These are phyloP conservation scores for Bipolaris sorokiniana DNA, from an alignment of 2,329 filamentous ascomycete species.

Conservation along the genomic window DNA sequence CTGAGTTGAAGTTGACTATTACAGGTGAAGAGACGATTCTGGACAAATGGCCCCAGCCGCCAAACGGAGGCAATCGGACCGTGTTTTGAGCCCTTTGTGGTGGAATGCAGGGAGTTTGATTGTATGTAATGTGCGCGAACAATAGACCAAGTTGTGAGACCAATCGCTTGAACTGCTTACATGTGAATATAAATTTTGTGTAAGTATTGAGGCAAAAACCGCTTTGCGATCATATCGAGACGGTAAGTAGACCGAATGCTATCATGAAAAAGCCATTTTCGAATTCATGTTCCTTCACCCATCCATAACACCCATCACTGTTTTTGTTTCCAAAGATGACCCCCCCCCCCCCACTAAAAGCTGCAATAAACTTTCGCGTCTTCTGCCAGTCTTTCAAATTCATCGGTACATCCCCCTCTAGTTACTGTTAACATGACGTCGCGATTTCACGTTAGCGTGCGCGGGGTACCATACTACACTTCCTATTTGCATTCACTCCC, in stretches of 20 bases:
- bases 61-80: neutral
- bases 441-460: neutral
- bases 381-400: neutral
- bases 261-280: too few relatives aligned
- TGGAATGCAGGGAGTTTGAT: neutral
- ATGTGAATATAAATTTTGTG: too few relatives aligned
- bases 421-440: neutral
- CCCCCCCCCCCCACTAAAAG: too few relatives aligned
- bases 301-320: too few relatives aligned
- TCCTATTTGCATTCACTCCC: neutral
- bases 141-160: too few relatives aligned
- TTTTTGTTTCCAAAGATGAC: too few relatives aligned
- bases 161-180: too few relatives aligned
- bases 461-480: neutral
- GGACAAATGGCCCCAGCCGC: slow-evolving; percentile 44
- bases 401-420: neutral
- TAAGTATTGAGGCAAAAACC: too few relatives aligned
- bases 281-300: too few relatives aligned
- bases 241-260: too few relatives aligned
- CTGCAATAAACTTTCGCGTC: neutral
- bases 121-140: neutral
- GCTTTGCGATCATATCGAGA: too few relatives aligned
- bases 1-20: slow-evolving; percentile 54
- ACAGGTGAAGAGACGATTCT: slow-evolving; percentile 54
- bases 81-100: neutral